These are phyloP conservation scores for Rhizoclosmatium sp. DNA, from an alignment of 192 early-diverging fungal species.

Conservation along the genomic window DNA sequence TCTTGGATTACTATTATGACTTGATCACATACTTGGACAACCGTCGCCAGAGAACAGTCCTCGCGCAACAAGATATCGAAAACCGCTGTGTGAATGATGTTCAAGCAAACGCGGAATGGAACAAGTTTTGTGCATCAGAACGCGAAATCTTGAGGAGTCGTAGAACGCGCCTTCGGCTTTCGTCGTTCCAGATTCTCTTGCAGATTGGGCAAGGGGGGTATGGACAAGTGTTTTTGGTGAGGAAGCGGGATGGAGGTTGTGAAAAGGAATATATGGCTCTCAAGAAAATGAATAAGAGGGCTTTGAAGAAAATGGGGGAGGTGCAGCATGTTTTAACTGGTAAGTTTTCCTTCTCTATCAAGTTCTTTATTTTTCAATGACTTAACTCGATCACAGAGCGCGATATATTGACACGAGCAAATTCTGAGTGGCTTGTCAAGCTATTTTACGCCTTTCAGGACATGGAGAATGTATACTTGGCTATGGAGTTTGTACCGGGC, in stretches of 20 bases:
- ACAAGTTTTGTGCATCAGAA: constrained; percentile 63
- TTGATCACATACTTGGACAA: constrained; percentile 80
- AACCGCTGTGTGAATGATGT: constrained; percentile 40
- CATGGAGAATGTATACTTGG: constrained; percentile 71
- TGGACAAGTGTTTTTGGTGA: constrained; percentile 78
- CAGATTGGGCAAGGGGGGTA: constrained; percentile 86
- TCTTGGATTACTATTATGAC: constrained; percentile 85
- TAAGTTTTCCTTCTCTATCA: background rate
- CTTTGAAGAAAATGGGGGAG: constrained; percentile 71
- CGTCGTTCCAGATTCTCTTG: constrained; percentile 71
- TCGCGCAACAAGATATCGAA: constrained; percentile 60
- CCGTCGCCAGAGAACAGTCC: constrained; percentile 62
- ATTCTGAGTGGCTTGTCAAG: constrained; percentile 87
- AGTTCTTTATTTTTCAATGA: background rate
- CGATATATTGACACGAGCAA: constrained; percentile 74
- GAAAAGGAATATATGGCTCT: constrained; percentile 70
- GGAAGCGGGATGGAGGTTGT: constrained; percentile 70
- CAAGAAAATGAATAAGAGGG: constrained; percentile 79
- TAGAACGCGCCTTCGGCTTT: constrained; percentile 69
- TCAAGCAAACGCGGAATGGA: constrained; percentile 66
- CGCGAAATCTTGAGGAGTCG: constrained; percentile 68
- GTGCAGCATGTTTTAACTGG: constrained; percentile 46
- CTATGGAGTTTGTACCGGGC: constrained; percentile 76
- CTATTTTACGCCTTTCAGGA: constrained; percentile 92
- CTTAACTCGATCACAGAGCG: constrained; percentile 65